Evolutionary conservation across 352 stramenopile species (phyloP), one percentile per base, ranked within the genome.

Genomic region (Phytophthora idaei): DNA sequence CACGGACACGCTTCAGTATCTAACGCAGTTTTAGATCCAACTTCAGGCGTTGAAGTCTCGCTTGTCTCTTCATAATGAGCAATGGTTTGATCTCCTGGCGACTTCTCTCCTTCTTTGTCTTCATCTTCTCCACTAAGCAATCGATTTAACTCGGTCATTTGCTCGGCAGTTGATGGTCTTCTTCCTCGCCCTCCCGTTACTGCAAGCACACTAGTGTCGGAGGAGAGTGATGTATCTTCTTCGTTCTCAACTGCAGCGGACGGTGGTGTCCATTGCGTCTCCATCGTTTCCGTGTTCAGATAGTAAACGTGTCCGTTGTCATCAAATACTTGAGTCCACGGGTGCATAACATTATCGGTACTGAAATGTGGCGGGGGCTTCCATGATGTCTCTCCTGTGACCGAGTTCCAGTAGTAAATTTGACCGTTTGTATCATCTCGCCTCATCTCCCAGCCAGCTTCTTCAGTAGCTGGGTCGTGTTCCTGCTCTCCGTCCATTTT

Each of bases 371-470:
- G 55, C 41, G 68, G 63, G 0, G 57, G 37, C 14, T 87, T 65
- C 83, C 83, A 91, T 15, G 80, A 81, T 0, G 77, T 78, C 46
- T 90, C 83, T 17, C 77, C 80, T 8, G 83, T 91, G 21, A 59
- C 54, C 0, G 67, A 21, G 46, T 91, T 89, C 58, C 76, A 73
- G 52, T 86, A 91, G 64, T 78, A 87, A 27, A 65, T 58, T 32
- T 78, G 67, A 4, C 77, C 69, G 17, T 65, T 85, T n/a, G 32
- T 44, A 4, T 85, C 72, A 45, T 90, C 78, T 11, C 84, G 70
- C 2, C 74, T 71, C 5, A 73, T 46, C 15, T 89, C 78, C 82
- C 82, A 90, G 15, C 77, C 64, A 21, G 15, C 50, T 21, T 66
- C 63, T 37, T 36, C 53, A 1, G n/a, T 31, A 15, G 2, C 17